Conservation (phyloP, 257 asterid genomes). For the Lycium barbarum region DNA sequence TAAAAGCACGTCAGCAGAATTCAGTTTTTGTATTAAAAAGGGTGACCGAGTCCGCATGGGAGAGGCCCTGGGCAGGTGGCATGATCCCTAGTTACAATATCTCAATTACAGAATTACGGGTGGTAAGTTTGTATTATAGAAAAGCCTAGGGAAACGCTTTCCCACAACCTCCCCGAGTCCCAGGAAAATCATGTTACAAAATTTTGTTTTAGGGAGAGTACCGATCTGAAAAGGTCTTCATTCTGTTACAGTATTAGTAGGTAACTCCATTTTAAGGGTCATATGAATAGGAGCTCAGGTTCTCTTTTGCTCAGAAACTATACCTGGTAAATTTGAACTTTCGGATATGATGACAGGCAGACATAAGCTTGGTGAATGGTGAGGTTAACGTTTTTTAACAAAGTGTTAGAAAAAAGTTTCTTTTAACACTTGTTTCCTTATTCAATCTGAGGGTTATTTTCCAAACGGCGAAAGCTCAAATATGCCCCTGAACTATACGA, state of each 20-base stretch:
- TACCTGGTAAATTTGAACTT: not conserved
- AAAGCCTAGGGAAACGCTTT: not conserved
- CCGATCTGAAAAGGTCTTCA: not conserved
- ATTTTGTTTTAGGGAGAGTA: not conserved
- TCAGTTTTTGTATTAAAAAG: conserved; percentile 64
- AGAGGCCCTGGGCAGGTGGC: conserved; percentile 85
- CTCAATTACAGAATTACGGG: not conserved
- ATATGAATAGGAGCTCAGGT: not conserved
- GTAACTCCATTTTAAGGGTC: not conserved
- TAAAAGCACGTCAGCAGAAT: conserved; percentile 53
- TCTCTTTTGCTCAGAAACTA: conserved; percentile 16
- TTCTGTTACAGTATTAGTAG: not conserved
- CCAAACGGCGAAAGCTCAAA: too few relatives aligned
- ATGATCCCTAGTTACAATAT: conserved; percentile 37
- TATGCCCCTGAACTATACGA: too few relatives aligned
- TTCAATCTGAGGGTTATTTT: too few relatives aligned
- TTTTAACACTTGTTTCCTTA: not conserved
- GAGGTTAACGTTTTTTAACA: not conserved
- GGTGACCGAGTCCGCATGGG: conserved; percentile 86
- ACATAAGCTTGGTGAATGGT: not conserved
- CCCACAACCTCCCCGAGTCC: not conserved
- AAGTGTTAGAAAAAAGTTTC: not conserved
- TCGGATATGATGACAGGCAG: not conserved
- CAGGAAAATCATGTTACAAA: not conserved
- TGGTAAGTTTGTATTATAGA: conserved; percentile 16